phyloP scores from a whole-genome alignment of 192 early-diverging fungal genomes.

The Lunasporangiospora selenospora region DNA sequence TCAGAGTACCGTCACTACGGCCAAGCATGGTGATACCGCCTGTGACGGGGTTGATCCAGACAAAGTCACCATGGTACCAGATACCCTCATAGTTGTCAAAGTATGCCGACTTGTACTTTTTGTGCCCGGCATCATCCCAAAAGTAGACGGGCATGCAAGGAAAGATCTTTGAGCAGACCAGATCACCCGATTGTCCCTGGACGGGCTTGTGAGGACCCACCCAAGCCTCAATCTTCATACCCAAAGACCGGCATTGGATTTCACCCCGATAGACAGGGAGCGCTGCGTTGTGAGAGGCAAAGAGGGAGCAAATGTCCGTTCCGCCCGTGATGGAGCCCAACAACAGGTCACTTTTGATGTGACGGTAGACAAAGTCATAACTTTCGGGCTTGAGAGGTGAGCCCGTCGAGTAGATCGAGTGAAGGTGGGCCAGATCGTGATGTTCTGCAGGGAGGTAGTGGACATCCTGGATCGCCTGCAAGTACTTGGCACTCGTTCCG shows the following conservation, averaged over 20 bases:
- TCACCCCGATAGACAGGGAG: constrained; percentile 94
- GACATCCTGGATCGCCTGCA: constrained; percentile 86
- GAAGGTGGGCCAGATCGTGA: constrained; percentile 69
- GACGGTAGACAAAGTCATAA: constrained; percentile 90
- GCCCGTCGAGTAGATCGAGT: constrained; percentile 91
- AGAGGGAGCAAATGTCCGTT: constrained; percentile 96
- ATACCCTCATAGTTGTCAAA: constrained; percentile 84
- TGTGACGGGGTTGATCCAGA: constrained; percentile 81
- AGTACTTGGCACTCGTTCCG: constrained; percentile 96
- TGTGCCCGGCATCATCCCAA: constrained; percentile 76
- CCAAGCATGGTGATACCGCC: constrained; percentile 97
- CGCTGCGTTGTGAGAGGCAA: constrained; percentile 90
- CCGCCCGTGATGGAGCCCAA: constrained; percentile 97
- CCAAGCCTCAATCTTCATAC: constrained; percentile 97
- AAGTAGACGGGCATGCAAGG: constrained; percentile 98
- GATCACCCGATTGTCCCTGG: constrained; percentile 79
- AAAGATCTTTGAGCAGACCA: constrained; percentile 94
- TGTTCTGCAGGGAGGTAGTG: constrained; percentile 66
- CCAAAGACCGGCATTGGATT: constrained; percentile 90
- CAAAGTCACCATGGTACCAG: constrained; percentile 98
- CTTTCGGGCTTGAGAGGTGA: constrained; percentile 92
- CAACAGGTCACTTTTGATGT: constrained; percentile 85
- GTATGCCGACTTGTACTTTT: constrained; percentile 88
- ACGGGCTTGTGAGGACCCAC: constrained; percentile 67
- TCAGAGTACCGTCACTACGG: constrained; percentile 89